phyloP scores from a whole-genome alignment of 306 rosid genomes.

The Medicago arabica region DNA sequence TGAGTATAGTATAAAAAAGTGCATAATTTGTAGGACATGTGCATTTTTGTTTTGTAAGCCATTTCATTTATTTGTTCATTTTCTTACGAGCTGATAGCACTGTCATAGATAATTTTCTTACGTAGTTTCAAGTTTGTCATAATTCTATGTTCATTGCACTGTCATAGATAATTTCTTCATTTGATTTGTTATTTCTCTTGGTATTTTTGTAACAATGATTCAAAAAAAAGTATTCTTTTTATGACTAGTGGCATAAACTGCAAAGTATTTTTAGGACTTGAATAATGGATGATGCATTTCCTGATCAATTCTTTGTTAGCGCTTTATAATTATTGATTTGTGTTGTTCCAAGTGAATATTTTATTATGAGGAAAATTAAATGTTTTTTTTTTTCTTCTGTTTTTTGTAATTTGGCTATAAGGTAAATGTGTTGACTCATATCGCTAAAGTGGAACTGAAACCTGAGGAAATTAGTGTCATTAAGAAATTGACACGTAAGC shows the following conservation, averaged over 20 bases:
- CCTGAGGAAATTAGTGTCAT: conserved; percentile 23
- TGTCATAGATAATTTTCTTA: no score
- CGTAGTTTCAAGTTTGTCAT: conserved; percentile 29
- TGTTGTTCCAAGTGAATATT: background rate
- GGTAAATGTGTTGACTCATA: conserved; percentile 84
- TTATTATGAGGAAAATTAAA: conserved; percentile 6
- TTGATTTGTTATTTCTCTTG: background rate
- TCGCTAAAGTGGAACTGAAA: conserved; percentile 49
- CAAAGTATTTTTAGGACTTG: conserved; percentile 3
- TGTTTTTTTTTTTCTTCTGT: background rate
- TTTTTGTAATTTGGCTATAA: conserved; percentile 35
- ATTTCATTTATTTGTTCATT: background rate
- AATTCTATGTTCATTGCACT: background rate
- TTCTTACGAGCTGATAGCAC: conserved; percentile 9
- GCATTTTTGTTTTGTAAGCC: conserved; percentile 2
- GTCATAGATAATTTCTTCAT: background rate
- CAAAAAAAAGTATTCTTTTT: background rate
- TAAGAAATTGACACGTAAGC: conserved; percentile 47
- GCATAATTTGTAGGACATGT: background rate
- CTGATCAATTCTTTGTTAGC: background rate
- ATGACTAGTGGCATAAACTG: background rate
- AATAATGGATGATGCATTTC: conserved; percentile 1
- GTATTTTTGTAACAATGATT: conserved; percentile 20
- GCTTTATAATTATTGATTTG: background rate
- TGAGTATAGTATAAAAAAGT: background rate